A percentile compares a stretch with the other conserved stretches of the same genome.
Conservation (phyloP, 2,329 filamentous ascomycete species). For the Rutstroemia sp. region DNA sequence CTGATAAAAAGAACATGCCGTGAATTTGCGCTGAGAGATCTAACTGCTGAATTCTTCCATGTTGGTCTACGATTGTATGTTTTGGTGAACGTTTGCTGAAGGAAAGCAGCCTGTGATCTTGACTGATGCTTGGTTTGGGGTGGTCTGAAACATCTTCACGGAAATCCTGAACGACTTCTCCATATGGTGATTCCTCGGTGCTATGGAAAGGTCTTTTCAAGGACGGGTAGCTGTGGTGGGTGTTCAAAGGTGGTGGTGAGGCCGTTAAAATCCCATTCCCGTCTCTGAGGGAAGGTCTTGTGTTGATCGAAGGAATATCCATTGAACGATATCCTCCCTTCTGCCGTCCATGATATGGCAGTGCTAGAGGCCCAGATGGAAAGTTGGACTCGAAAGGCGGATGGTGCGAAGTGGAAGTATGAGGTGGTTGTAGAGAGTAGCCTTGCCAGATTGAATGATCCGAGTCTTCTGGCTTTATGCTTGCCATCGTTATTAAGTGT, state of each 20-base stretch:
- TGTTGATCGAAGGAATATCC: slow-evolving; percentile 25
- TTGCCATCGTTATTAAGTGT: slow-evolving; percentile 28
- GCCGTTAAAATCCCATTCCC: slow-evolving; percentile 20
- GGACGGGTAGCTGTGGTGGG: slow-evolving; percentile 28
- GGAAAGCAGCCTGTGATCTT: slow-evolving; percentile 30
- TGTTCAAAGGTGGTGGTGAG: slow-evolving; percentile 24
- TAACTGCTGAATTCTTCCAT: slow-evolving; percentile 40
- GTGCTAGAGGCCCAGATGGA: slow-evolving; percentile 17
- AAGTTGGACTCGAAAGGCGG: slow-evolving; percentile 24
- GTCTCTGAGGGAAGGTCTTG: slow-evolving; percentile 18
- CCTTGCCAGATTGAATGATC: slow-evolving; percentile 28
- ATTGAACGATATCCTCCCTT: slow-evolving; percentile 26
- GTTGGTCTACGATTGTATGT: slow-evolving; percentile 41
- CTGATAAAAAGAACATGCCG: slow-evolving; percentile 83
- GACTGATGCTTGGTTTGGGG: slow-evolving; percentile 27
- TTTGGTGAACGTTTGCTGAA: slow-evolving; percentile 32
- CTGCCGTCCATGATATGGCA: slow-evolving; percentile 24
- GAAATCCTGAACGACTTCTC: slow-evolving; percentile 23
- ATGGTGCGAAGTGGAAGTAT: slow-evolving; percentile 17
- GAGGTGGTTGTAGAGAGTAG: slow-evolving; percentile 25
- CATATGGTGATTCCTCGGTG: slow-evolving; percentile 24
- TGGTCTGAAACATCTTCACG: slow-evolving; percentile 26
- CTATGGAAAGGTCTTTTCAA: slow-evolving; percentile 27
- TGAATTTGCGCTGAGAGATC: slow-evolving; percentile 63
- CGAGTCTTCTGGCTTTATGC: slow-evolving; percentile 29